Evolutionary conservation across 106 monocot genomes (phyloP).

Genomic region (Alisma plantagoaquatica): DNA sequence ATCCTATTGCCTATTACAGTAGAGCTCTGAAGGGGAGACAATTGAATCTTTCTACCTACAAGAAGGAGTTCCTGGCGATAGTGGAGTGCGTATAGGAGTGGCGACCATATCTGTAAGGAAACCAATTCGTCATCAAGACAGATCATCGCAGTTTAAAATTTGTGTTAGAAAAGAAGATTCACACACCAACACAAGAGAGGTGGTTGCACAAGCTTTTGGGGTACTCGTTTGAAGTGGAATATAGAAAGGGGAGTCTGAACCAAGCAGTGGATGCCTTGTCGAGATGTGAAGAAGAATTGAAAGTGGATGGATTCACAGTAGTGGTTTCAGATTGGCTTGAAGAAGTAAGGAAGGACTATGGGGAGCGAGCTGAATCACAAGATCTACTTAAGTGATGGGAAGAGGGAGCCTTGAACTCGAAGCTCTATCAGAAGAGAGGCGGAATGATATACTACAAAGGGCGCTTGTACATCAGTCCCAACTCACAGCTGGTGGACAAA

Average conservation of each 20-base stretch:
- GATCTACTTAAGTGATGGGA: no score
- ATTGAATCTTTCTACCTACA: neutral
- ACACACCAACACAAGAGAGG: neutral
- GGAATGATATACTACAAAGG: no score
- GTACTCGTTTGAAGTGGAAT: neutral
- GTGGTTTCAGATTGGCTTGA: no score
- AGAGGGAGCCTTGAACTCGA: no score
- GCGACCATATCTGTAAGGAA: neutral
- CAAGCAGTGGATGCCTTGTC: neutral
- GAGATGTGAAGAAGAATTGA: neutral
- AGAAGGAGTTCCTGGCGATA: neutral
- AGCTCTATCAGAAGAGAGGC: no score
- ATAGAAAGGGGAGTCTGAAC: neutral
- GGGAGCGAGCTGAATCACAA: no score
- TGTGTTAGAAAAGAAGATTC: neutral
- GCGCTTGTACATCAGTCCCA: no score
- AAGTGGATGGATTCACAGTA: no score
- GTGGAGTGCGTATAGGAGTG: neutral
- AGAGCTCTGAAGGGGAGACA: neutral
- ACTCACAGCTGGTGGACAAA: no score
- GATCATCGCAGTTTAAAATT: conserved; percentile 5
- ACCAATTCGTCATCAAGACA: neutral
- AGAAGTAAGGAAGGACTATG: no score
- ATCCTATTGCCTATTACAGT: neutral
- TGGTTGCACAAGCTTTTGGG: conserved; percentile 4